phyloP scores from a whole-genome alignment of 1,139 yeast species.

The Magnusiomyces paraingens region DNA sequence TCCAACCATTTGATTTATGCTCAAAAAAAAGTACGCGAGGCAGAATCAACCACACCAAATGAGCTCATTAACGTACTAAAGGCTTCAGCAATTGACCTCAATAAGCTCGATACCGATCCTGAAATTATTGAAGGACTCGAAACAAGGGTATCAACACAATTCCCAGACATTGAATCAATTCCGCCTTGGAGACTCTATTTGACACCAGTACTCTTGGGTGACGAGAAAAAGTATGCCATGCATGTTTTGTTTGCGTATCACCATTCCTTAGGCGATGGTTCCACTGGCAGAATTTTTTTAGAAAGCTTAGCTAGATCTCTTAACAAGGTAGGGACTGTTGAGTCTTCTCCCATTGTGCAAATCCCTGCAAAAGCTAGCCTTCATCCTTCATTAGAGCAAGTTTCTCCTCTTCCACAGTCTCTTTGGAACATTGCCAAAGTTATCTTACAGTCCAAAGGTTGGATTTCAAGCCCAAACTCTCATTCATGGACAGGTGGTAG shows the following conservation, averaged over 20 bases:
- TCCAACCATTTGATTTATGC: not conserved
- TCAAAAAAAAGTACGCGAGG: not conserved
- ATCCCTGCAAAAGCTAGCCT: not conserved
- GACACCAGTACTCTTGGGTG: not conserved
- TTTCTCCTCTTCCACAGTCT: constrained; percentile 4
- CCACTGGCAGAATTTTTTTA: constrained; percentile 12
- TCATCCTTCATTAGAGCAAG: constrained; percentile 9
- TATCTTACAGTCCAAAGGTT: not conserved
- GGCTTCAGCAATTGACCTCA: not conserved
- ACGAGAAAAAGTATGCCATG: not conserved
- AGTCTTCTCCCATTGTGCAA: not conserved
- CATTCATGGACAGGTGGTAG: constrained; percentile 8
- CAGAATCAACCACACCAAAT: not conserved
- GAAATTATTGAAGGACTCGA: not conserved
- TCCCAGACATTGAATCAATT: constrained; percentile 1
- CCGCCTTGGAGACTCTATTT: constrained; percentile 15
- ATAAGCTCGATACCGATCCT: not conserved
- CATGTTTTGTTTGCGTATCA: constrained; percentile 9
- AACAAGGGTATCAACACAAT: not conserved
- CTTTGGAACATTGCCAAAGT: not conserved
- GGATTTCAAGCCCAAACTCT: not conserved
- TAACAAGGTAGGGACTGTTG: not conserved
- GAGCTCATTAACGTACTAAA: not conserved
- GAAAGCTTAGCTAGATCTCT: constrained; percentile 1
- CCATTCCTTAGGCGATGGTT: constrained; percentile 14